Conservation (phyloP, 495 filamentous ascomycete species). For the Delitschia confertaspora region DNA sequence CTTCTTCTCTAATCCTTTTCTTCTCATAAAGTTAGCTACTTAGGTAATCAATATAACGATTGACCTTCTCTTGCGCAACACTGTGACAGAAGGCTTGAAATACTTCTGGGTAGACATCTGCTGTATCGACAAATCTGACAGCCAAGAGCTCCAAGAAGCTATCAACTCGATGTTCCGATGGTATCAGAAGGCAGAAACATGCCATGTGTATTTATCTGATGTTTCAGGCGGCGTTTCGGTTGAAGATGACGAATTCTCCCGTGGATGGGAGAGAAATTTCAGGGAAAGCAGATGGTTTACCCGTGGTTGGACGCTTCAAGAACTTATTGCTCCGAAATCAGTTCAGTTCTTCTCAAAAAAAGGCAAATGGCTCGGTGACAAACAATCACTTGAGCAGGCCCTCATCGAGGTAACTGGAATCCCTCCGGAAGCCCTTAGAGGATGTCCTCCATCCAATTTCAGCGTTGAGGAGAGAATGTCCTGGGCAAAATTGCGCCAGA, state of each 20-base stretch:
- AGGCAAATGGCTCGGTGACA: slow-evolving; percentile 11
- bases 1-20: no score
- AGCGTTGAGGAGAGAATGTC: slow-evolving; percentile 13
- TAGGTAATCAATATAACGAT: no score
- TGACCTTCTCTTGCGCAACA: no score
- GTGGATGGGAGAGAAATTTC: slow-evolving; percentile 10
- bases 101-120: slow-evolving; percentile 6
- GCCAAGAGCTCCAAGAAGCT: slow-evolving; percentile 7
- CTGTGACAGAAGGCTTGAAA: neutral
- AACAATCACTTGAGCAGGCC: slow-evolving; percentile 15
- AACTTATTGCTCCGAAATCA: slow-evolving; percentile 15
- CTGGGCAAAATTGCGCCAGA: slow-evolving; percentile 11
- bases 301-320: slow-evolving; percentile 20
- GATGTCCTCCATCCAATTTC: slow-evolving; percentile 5
- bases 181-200: slow-evolving; percentile 5
- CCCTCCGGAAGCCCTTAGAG: slow-evolving; percentile 5
- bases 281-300: slow-evolving; percentile 20
- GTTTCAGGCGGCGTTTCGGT: slow-evolving; percentile 1
- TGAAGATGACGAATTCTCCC: slow-evolving; percentile 1
- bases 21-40: no score
- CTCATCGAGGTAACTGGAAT: slow-evolving; percentile 14
- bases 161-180: slow-evolving; percentile 18
- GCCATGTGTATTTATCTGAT: slow-evolving; percentile 19
- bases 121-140: slow-evolving; percentile 7
- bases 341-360: slow-evolving; percentile 19